Percentiles rank a stretch among this genome's conserved stretches.
Evolutionary conservation across 2,329 filamentous ascomycete genomes (phyloP).

Genomic region (Zymoseptoria pseudotritici): DNA sequence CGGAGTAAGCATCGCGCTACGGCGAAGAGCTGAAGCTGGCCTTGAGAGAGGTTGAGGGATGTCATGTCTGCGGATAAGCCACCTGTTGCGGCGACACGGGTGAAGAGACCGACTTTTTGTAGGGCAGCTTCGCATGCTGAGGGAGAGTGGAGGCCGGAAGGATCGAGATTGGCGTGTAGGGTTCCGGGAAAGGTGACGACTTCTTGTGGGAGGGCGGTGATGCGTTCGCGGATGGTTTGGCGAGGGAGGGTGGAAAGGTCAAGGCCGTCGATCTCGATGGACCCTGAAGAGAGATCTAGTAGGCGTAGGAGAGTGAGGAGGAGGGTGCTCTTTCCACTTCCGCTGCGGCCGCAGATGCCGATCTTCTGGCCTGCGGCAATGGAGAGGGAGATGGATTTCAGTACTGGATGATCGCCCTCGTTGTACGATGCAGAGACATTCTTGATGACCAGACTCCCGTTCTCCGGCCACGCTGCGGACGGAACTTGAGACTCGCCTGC

Average conservation of each 20-base stretch:
- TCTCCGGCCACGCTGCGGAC: constrained; percentile 66
- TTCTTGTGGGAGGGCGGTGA: constrained; percentile 29
- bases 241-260: constrained; percentile 40
- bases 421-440: constrained; percentile 43
- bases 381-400: constrained; percentile 36
- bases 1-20: constrained; percentile 41
- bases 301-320: constrained; percentile 45
- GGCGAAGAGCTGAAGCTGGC: constrained; percentile 46
- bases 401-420: constrained; percentile 28
- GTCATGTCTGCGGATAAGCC: constrained; percentile 34
- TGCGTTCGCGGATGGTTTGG: constrained; percentile 38
- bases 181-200: constrained; percentile 36
- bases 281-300: constrained; percentile 38
- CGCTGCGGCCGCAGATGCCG: constrained; percentile 49
- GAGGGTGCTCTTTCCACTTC: constrained; percentile 47
- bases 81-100: constrained; percentile 20
- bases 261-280: constrained; percentile 42
- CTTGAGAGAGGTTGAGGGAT: constrained; percentile 34
- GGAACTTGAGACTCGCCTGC: constrained; percentile 53
- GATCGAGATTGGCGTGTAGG: constrained; percentile 45
- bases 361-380: constrained; percentile 44
- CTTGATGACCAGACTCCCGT: constrained; percentile 65
- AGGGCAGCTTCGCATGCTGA: constrained; percentile 38
- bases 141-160: constrained; percentile 30
- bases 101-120: constrained; percentile 37